These are phyloP conservation scores for Exophiala spinifera DNA, from an alignment of 2,329 filamentous ascomycete genomes.

Conservation along the genomic window DNA sequence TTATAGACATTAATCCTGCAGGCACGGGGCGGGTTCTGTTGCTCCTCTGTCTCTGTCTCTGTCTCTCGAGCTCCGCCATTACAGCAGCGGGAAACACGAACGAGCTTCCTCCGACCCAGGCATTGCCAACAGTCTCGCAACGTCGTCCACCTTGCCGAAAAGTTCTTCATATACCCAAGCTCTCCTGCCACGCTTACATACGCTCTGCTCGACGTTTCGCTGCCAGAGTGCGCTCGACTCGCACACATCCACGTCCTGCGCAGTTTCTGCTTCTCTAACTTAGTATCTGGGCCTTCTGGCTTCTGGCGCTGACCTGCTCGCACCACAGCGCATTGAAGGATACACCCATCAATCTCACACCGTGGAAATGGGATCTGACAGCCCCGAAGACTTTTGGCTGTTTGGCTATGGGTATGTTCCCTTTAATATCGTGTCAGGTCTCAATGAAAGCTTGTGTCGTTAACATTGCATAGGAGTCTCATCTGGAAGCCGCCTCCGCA, in stretches of 20 bases:
- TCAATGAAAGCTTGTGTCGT: background rate
- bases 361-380: conserved; percentile 7
- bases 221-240: background rate
- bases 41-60: background rate
- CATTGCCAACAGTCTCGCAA: background rate
- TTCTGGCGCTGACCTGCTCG: no score
- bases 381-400: conserved; percentile 76
- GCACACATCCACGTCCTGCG: no score
- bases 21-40: background rate
- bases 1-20: background rate
- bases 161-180: background rate
- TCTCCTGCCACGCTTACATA: background rate
- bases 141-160: background rate
- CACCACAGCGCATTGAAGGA: no score
- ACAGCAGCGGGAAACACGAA: conserved; percentile 2
- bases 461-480: conserved; percentile 64
- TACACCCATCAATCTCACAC: background rate
- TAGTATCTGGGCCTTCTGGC: no score
- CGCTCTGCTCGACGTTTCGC: background rate
- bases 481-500: conserved; percentile 98
- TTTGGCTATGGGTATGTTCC: conserved; percentile 83
- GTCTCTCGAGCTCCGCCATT: conserved; percentile 9
- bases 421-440: background rate
- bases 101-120: background rate
- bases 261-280: no score